Conservation (phyloP, 1,284 basidiomycete genomes). For the Fomitopsis pinicola region DNA sequence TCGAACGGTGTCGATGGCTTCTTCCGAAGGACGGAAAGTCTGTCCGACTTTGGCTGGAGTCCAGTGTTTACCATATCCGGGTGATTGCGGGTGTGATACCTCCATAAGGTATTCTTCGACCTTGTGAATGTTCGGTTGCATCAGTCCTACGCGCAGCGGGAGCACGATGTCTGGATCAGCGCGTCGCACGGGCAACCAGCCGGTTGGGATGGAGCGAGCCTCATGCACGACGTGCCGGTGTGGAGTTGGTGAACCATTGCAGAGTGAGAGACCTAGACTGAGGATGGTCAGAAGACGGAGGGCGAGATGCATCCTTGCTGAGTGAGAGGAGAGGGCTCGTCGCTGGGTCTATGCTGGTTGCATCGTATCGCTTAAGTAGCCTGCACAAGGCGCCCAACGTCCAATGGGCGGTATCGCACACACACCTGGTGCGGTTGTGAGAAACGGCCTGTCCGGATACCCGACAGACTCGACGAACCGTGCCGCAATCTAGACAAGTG, state of each 20-base stretch:
- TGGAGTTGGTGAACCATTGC: not conserved
- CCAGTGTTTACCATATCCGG: slow-evolving; percentile 42
- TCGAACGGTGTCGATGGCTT: slow-evolving; percentile 36
- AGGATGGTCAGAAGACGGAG: not conserved
- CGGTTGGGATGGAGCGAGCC: slow-evolving; percentile 30
- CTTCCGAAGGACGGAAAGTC: slow-evolving; percentile 39
- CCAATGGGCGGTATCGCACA: not conserved
- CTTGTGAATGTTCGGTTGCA: slow-evolving; percentile 38
- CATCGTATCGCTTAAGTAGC: not conserved
- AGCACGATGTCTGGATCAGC: slow-evolving; percentile 29
- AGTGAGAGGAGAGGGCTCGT: not conserved
- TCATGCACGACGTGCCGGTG: slow-evolving; percentile 32
- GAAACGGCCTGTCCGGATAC: not conserved
- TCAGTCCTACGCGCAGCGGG: slow-evolving; percentile 41
- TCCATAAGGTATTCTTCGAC: slow-evolving; percentile 39
- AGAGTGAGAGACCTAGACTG: slow-evolving; percentile 3
- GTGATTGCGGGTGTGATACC: slow-evolving; percentile 41
- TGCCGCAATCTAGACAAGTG: not conserved
- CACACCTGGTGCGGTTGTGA: not conserved
- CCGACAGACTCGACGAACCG: not conserved
- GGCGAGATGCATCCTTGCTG: not conserved
- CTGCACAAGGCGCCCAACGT: not conserved
- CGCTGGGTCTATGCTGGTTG: not conserved
- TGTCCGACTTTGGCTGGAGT: slow-evolving; percentile 30
- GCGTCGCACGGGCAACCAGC: slow-evolving; percentile 32